A percentile compares a stretch with the other conserved stretches of the same genome.
These are phyloP conservation scores for Yamadazyma siamensis DNA, from an alignment of 1,139 yeast genomes.

Conservation along the genomic window DNA sequence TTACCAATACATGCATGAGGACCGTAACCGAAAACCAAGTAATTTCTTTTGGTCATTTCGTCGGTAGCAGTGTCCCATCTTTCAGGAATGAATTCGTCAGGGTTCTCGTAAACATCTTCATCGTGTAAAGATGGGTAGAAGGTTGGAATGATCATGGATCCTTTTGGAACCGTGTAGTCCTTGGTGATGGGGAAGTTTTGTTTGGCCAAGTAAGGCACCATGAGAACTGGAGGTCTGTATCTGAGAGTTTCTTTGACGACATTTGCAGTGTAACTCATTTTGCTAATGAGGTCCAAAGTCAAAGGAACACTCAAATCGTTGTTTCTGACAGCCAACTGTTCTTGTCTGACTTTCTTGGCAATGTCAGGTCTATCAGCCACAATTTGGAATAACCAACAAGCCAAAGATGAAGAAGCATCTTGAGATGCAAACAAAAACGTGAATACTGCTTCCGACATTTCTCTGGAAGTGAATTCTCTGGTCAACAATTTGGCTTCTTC, in stretches of 20 bases:
- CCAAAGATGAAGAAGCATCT: slow-evolving; percentile 96
- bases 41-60: slow-evolving; percentile 72
- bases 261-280: slow-evolving; percentile 84
- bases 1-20: slow-evolving; percentile 96
- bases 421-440: slow-evolving; percentile 96
- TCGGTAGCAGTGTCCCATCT: slow-evolving; percentile 66
- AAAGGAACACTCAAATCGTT: slow-evolving; percentile 66
- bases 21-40: slow-evolving; percentile 96
- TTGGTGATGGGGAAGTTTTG: slow-evolving; percentile 79
- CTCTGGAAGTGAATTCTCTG: slow-evolving; percentile 84
- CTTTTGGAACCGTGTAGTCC: slow-evolving; percentile 89
- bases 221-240: slow-evolving; percentile 94
- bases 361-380: slow-evolving; percentile 95
- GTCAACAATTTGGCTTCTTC: slow-evolving; percentile 56
- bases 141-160: slow-evolving; percentile 94
- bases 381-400: slow-evolving; percentile 97
- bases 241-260: slow-evolving; percentile 91
- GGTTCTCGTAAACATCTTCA: slow-evolving; percentile 91
- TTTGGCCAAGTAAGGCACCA: slow-evolving; percentile 96
- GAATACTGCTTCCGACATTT: slow-evolving; percentile 93
- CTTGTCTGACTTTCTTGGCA: slow-evolving; percentile 78
- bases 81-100: slow-evolving; percentile 92
- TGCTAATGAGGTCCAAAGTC: slow-evolving; percentile 68
- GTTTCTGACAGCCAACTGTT: slow-evolving; percentile 79
- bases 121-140: slow-evolving; percentile 94